Percentiles rank a stretch among this genome's conserved stretches.
These are phyloP conservation scores for Pythium dissimile DNA, from an alignment of 352 stramenopile species.

Conservation along the genomic window DNA sequence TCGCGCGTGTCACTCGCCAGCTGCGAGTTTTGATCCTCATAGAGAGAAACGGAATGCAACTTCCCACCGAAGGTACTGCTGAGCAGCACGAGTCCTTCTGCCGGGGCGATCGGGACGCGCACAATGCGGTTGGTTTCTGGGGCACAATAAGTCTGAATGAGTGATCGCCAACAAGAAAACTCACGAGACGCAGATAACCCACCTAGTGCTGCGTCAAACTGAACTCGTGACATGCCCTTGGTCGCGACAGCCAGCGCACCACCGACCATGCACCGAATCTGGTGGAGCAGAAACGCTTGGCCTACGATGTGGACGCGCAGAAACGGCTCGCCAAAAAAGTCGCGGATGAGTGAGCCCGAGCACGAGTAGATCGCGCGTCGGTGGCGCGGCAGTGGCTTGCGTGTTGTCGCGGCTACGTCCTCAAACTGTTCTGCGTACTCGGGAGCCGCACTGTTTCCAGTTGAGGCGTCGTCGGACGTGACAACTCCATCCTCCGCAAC, in stretches of 20 bases:
- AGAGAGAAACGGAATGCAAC: constrained; percentile 72
- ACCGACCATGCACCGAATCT: constrained; percentile 91
- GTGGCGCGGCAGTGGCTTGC: constrained; percentile 62
- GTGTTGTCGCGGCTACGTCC: constrained; percentile 32
- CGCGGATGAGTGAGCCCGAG: constrained; percentile 47
- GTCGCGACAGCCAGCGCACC: constrained; percentile 79
- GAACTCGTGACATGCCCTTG: constrained; percentile 56
- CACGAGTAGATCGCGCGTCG: constrained; percentile 79
- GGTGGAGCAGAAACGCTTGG: constrained; percentile 85
- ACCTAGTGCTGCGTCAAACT: constrained; percentile 73
- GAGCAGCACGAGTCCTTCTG: constrained; percentile 84
- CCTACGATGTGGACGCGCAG: constrained; percentile 79
- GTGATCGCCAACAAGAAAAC: no score
- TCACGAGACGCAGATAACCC: constrained; percentile 17
- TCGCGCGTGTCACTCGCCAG: constrained; percentile 52
- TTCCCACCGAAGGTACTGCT: constrained; percentile 81
- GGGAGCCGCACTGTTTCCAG: neutral
- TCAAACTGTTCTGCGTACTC: constrained; percentile 36
- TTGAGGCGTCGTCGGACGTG: neutral
- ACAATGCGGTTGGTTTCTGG: constrained; percentile 74
- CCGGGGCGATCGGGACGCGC: constrained; percentile 83
- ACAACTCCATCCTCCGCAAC: no score
- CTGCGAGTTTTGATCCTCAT: constrained; percentile 60
- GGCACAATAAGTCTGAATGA: no score
- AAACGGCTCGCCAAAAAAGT: constrained; percentile 60